Evolutionary conservation across 1,139 yeast genomes (phyloP), one percentile per base, ranked within the genome.

Genomic region (Pichia sp.): DNA sequence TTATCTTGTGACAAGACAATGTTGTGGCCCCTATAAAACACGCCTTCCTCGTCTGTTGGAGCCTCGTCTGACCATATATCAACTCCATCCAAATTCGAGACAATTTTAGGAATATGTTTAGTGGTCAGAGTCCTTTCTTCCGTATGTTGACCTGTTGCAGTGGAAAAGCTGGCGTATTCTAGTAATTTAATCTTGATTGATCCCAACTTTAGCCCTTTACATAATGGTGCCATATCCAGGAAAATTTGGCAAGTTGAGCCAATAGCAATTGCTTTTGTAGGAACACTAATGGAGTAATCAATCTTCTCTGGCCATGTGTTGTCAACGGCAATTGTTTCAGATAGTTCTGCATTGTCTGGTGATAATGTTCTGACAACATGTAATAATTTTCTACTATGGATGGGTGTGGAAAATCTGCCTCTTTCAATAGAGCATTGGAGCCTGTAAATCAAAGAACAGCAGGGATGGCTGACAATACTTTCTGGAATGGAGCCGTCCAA

Each of bases 271-370:
- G 98, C 97, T 66, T 88, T 85, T 15, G 92, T 78, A 0, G 98
- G 97, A 8, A 89, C 84, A 57, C 88, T 87, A 54, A 93, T 81
- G 1, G 93, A 81, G 70, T 93, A 93, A 64, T 95, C 98, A 49
- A 93, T 89, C 68, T 93, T 93, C 49, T 82, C 75, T 2, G 99
- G 98, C 99, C 99, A 95, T 0, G 93, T 85, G 68, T 93, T 93
- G 66, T 90, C 97, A 23, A 93, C 96, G 0, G 96, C 90, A 61
- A 90, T 88, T 0, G 98, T 90, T 70, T 93, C 98, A 0, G 95
- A 79, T 47, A 92, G 75, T 66, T 95, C 99, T 1, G 89, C 80
- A 0, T 96, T 82, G 69, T 92, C 98, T 1, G 96, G 81, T 0
- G 96, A 85, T 56, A 92, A 72, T 0, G 99, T 93, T 61, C 99